Conservation (phyloP, 192 early-diverging fungal genomes). For the Coemansia sp. region DNA sequence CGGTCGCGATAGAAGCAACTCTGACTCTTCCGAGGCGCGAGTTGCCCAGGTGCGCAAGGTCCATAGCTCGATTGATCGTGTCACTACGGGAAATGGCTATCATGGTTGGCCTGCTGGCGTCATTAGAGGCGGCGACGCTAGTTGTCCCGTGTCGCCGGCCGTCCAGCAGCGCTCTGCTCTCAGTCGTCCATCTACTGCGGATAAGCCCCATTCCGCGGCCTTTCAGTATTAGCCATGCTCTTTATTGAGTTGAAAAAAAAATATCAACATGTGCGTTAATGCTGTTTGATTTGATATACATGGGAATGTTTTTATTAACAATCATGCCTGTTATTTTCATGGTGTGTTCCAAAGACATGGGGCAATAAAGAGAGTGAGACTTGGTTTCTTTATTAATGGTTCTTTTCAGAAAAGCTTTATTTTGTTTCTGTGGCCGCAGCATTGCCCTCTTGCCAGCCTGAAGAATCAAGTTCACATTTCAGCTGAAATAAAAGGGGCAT, state of each 20-base stretch:
- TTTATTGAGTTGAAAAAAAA: neutral
- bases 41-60: constrained; percentile 20
- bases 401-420: too few relatives aligned
- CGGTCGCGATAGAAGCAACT: constrained; percentile 26
- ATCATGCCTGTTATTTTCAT: too few relatives aligned
- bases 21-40: constrained; percentile 12
- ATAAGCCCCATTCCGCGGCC: neutral
- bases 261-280: too few relatives aligned
- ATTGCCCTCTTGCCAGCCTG: neutral
- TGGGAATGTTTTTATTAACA: too few relatives aligned
- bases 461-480: neutral
- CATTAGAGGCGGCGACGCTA: neutral
- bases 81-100: neutral
- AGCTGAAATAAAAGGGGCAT: neutral
- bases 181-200: neutral
- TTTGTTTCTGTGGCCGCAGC: neutral
- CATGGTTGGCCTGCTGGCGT: neutral
- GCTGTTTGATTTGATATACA: too few relatives aligned
- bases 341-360: too few relatives aligned
- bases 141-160: neutral
- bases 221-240: neutral
- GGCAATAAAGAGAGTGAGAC: too few relatives aligned
- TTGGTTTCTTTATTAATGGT: neutral
- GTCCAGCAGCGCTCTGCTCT: neutral
- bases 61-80: constrained; percentile 18